Percentiles rank a stretch among this genome's conserved stretches.
Conservation (phyloP, 495 filamentous ascomycete genomes). For the Neurospora pannonica region DNA sequence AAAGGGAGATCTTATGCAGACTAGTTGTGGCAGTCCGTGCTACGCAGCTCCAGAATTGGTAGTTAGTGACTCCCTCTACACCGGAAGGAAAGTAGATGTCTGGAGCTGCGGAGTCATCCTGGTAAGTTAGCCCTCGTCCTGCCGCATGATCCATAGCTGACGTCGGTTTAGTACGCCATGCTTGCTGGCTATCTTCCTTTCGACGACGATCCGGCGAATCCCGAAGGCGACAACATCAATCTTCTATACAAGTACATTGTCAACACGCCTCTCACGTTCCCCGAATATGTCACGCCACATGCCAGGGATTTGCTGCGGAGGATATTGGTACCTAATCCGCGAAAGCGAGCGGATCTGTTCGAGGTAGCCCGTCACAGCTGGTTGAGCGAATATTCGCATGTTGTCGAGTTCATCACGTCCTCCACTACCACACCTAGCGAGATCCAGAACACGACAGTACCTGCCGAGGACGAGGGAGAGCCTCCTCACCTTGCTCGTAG, state of each 20-base stretch:
- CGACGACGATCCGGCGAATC: slow-evolving; percentile 96
- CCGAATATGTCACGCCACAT: slow-evolving; percentile 97
- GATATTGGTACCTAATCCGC: slow-evolving; percentile 92
- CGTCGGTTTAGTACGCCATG: slow-evolving; percentile 80
- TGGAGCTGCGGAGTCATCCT: slow-evolving; percentile 99
- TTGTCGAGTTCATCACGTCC: slow-evolving; percentile 93
- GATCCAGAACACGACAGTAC: slow-evolving; percentile 71
- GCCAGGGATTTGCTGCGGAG: slow-evolving; percentile 84
- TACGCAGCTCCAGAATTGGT: slow-evolving; percentile 97
- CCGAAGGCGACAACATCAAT: slow-evolving; percentile 98
- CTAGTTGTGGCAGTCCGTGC: slow-evolving; percentile 77
- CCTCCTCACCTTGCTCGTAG: slow-evolving; percentile 65
- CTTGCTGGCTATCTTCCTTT: slow-evolving; percentile 97
- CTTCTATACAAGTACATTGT: slow-evolving; percentile 99
- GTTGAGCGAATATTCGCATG: slow-evolving; percentile 90
- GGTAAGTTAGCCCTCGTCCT: slow-evolving; percentile 47
- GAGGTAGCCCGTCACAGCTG: slow-evolving; percentile 97
- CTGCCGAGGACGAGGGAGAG: slow-evolving; percentile 53
- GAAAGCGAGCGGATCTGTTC: slow-evolving; percentile 91
- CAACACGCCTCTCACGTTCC: slow-evolving; percentile 92
- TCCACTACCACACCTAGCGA: slow-evolving; percentile 81
- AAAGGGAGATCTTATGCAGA: slow-evolving; percentile 71
- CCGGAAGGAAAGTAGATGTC: slow-evolving; percentile 93
- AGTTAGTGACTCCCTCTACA: slow-evolving; percentile 95
- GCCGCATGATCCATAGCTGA: neutral